Base-by-base conservation (phyloP, 169 alveolate species). In the Neospora caninum region DNA sequence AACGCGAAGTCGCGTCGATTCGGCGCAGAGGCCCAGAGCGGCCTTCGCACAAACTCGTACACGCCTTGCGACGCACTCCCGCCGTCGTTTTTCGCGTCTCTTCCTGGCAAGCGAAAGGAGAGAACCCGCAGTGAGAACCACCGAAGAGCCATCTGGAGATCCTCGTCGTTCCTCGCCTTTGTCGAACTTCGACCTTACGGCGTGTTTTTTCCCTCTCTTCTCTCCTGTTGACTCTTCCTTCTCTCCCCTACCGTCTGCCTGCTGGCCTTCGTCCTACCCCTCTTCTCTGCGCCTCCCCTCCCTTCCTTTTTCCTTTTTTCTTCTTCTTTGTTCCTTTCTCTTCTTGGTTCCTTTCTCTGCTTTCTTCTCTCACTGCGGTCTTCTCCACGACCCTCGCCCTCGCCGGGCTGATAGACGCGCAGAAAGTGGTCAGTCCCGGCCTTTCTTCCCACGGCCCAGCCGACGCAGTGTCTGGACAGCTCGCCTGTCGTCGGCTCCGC, bases 1-100 rank as follows among this genome's bases (percentile, higher is more conserved):
- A 82, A 42, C 34, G 89, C 89, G 64, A 82, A 82, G 89, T n/a
- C 25, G 34, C 89, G 53, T 36, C 64, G 53, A 42, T 82, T 39
- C 0, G 69, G 36, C 16, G 69, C 20, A 16, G 67, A 13, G 16
- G 43, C n/a, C 89, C 89, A 82, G 38, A 82, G 89, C 53, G 89
- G 89, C 36, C 41, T 42, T 20, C 89, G 2, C 13, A 82, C 67
- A 31, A 82, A 82, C 39, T 82, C 89, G 38, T 41, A 82, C 13
- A 82, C 89, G 4, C 89, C 84, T 2, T 31, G 39, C n/a, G 45
- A 34, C n/a, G 45, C 43, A n/a, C 43, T n/a, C 31, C 84, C 84
- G 9, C 84, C 89, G n/a, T 82, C 89, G 13, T n/a, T 67, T 18
- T 49, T 1, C 1, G 36, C 89, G 31, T 67, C 29, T 6, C 89